A percentile compares a stretch with the other conserved stretches of the same genome.
Evolutionary conservation across 768 basidiomycete species (phyloP).

Genomic region (Megacollybia marginata): DNA sequence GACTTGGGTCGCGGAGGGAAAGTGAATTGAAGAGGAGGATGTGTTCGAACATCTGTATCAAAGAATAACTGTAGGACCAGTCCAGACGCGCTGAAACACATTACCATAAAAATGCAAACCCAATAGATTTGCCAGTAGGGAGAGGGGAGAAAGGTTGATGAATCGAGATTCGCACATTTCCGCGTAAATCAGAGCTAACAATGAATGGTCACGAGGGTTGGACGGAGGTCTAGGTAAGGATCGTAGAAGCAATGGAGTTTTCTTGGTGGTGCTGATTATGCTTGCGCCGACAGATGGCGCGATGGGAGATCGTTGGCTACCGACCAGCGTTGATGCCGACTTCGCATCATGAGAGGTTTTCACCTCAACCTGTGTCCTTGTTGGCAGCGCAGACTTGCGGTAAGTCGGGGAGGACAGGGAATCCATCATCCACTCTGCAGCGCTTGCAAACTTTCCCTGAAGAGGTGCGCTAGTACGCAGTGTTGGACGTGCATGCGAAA

Average conservation of each 20-base stretch:
- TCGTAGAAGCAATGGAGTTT: constrained; percentile 24
- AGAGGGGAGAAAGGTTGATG: constrained; percentile 59
- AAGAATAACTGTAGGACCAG: constrained; percentile 1
- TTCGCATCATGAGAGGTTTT: too few relatives aligned
- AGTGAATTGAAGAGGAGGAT: constrained; percentile 51
- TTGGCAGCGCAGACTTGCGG: not conserved
- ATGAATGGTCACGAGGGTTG: constrained; percentile 62
- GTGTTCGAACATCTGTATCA: constrained; percentile 54
- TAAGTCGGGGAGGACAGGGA: not conserved
- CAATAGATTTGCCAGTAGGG: constrained; percentile 49
- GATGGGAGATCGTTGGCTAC: too few relatives aligned
- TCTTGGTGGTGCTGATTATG: not conserved
- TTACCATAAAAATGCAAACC: constrained; percentile 57
- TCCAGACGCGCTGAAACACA: constrained; percentile 7
- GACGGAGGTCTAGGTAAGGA: constrained; percentile 30
- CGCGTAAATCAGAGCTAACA: constrained; percentile 57
- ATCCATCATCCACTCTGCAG: not conserved
- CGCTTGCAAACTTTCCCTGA: not conserved
- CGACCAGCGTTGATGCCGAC: too few relatives aligned
- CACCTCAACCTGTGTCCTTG: too few relatives aligned
- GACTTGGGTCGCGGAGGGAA: constrained; percentile 39
- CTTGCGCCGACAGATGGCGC: too few relatives aligned
- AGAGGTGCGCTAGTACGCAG: too few relatives aligned
- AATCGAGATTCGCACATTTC: constrained; percentile 64
- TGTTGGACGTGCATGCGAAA: too few relatives aligned